phyloP scores from a whole-genome alignment of 202 grass and related monocot species.

The Carex arenaria region DNA sequence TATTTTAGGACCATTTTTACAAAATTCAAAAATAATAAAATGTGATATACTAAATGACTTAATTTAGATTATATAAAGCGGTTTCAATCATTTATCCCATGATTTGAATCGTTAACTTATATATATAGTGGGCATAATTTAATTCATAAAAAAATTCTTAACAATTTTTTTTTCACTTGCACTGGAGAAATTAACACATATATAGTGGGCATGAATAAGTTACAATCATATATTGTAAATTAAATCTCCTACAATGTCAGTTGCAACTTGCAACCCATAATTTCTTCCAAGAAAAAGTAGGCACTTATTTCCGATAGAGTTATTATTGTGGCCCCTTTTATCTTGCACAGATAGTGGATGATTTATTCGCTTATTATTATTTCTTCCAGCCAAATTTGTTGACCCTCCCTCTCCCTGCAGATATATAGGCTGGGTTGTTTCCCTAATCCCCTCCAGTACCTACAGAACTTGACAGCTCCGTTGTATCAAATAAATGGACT shows the following conservation, averaged over 20 bases:
- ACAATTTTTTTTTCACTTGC: background rate
- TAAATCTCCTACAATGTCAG: background rate
- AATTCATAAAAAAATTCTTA: background rate
- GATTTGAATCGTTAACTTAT: too few species aligned
- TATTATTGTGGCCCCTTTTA: background rate
- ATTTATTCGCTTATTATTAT: background rate
- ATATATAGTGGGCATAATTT: too few species aligned
- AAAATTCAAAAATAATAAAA: too few species aligned
- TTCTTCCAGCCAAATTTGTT: conserved; percentile 16
- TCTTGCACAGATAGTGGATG: conserved; percentile 5
- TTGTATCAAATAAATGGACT: background rate
- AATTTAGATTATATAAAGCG: too few species aligned
- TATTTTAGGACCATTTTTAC: too few species aligned
- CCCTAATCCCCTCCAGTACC: background rate
- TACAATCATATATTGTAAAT: background rate
- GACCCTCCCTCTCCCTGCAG: background rate
- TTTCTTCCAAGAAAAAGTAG: conserved; percentile 2
- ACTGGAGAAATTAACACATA: background rate
- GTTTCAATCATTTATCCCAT: too few species aligned
- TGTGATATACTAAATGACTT: too few species aligned
- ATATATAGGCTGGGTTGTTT: background rate
- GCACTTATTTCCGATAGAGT: background rate
- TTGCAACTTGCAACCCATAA: background rate
- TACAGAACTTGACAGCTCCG: background rate
- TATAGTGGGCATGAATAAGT: background rate